Percentiles rank a stretch among this genome's conserved stretches.
Conservation (phyloP, 83 land plant genomes). For the Thuja plicata region DNA sequence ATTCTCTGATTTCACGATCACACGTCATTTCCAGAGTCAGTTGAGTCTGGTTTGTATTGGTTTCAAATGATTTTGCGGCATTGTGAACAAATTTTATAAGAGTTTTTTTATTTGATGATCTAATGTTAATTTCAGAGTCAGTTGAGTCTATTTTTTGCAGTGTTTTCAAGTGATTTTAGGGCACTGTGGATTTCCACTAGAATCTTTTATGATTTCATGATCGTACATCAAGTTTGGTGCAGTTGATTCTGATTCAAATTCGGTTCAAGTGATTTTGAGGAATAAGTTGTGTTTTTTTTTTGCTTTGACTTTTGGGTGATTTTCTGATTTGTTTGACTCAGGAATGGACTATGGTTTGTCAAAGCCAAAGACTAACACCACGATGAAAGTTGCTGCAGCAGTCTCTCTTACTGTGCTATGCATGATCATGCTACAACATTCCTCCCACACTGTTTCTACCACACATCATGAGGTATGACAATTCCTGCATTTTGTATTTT, state of each 20-base stretch:
- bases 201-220: too few relatives aligned
- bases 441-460: background rate
- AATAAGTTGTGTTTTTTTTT: background rate
- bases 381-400: background rate
- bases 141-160: too few relatives aligned
- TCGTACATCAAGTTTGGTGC: background rate
- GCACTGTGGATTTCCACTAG: too few relatives aligned
- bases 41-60: background rate
- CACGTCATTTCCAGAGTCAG: background rate
- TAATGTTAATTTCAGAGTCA: too few relatives aligned
- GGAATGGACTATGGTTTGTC: background rate
- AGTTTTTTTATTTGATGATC: too few relatives aligned
- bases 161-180: too few relatives aligned
- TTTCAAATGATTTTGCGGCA: background rate
- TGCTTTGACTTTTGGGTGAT: background rate
- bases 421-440: constrained; percentile 19
- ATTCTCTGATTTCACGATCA: background rate
- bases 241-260: background rate
- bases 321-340: background rate
- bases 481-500: background rate
- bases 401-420: constrained; percentile 17
- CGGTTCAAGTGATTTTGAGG: background rate
- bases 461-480: background rate
- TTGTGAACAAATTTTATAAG: too few relatives aligned
- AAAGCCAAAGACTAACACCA: constrained; percentile 3